Evolutionary conservation across 1,284 basidiomycete genomes (phyloP).

Genomic region (Mycosarcoma maydis): DNA sequence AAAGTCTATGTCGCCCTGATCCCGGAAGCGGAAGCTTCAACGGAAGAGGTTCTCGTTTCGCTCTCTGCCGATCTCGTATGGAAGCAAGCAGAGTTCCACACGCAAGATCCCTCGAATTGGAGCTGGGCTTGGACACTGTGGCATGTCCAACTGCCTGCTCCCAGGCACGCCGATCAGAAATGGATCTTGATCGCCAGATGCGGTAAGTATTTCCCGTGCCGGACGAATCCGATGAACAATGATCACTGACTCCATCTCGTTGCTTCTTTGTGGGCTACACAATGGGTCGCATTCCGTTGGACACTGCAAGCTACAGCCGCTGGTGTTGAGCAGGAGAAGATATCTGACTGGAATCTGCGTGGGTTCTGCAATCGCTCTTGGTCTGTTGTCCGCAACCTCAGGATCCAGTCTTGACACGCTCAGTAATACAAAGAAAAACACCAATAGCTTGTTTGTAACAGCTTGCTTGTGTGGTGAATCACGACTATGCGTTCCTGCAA

Average conservation of each 20-base stretch:
- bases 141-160: slow-evolving; percentile 19
- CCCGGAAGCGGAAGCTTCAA: background rate
- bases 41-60: slow-evolving; percentile 21
- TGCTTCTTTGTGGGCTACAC: too few species aligned
- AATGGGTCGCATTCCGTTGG: too few species aligned
- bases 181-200: slow-evolving; percentile 37
- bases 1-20: slow-evolving; percentile 19
- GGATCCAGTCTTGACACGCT: slow-evolving; percentile 1
- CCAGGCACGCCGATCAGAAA: background rate
- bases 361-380: slow-evolving; percentile 51
- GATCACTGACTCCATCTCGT: slow-evolving; percentile 4
- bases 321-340: slow-evolving; percentile 40
- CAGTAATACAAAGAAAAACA: too few species aligned
- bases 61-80: slow-evolving; percentile 17
- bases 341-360: slow-evolving; percentile 48
- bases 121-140: slow-evolving; percentile 54
- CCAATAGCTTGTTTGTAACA: too few species aligned
- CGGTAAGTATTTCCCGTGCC: slow-evolving; percentile 16
- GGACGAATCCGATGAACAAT: background rate
- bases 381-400: slow-evolving; percentile 44
- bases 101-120: slow-evolving; percentile 4
- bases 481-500: too few species aligned
- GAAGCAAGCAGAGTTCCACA: slow-evolving; percentile 18
- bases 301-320: slow-evolving; percentile 38
- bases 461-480: too few species aligned